These are phyloP conservation scores for Metschnikowia lachancei DNA, from an alignment of 805 yeast genomes.

Conservation along the genomic window DNA sequence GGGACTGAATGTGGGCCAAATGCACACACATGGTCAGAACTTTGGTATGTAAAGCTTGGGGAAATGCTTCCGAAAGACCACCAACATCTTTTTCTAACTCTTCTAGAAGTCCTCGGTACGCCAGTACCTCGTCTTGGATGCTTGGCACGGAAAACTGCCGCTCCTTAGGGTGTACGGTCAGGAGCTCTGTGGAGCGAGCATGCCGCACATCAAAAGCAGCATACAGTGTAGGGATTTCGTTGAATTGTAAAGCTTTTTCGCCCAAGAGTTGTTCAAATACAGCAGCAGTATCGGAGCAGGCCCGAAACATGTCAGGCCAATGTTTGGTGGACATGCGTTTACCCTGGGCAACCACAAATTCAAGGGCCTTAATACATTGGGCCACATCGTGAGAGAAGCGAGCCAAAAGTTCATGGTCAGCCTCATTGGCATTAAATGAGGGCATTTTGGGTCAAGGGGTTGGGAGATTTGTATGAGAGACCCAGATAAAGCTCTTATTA, in stretches of 20 bases:
- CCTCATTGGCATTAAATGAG: slow-evolving; percentile 7
- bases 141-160: slow-evolving; percentile 20
- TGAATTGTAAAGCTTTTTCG: slow-evolving; percentile 38
- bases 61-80: slow-evolving; percentile 26
- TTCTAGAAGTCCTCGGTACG: slow-evolving; percentile 25
- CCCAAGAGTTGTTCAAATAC: slow-evolving; percentile 29
- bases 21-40: slow-evolving; percentile 40
- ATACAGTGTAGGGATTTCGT: slow-evolving; percentile 32
- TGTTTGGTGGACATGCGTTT: slow-evolving; percentile 22
- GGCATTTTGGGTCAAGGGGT: neutral
- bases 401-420: slow-evolving; percentile 10
- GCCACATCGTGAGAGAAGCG: slow-evolving; percentile 35
- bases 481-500: too few species aligned
- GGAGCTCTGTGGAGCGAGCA: slow-evolving; percentile 19
- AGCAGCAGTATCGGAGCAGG: slow-evolving; percentile 28
- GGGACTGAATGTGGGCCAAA: slow-evolving; percentile 35
- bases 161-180: slow-evolving; percentile 40
- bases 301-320: slow-evolving; percentile 35
- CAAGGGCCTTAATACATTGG: slow-evolving; percentile 48
- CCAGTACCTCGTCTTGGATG: slow-evolving; percentile 23
- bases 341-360: slow-evolving; percentile 34
- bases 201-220: slow-evolving; percentile 28
- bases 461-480: too few species aligned
- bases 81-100: slow-evolving; percentile 15
- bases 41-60: slow-evolving; percentile 30